A percentile compares a stretch with the other conserved stretches of the same genome.
Evolutionary conservation across 768 basidiomycete species (phyloP).

Genomic region (Russula compacta): DNA sequence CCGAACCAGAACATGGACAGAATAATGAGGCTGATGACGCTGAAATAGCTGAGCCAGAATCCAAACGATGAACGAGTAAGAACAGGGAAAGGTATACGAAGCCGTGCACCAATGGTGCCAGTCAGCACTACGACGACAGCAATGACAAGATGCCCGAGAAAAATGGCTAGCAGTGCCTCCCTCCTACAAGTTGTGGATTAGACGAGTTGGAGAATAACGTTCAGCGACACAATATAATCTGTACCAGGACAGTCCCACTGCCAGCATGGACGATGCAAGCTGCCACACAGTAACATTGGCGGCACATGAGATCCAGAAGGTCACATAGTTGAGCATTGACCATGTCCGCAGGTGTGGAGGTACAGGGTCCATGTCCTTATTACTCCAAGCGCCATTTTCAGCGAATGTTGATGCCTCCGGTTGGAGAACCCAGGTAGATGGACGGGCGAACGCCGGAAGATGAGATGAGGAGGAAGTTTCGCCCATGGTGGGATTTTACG

Average conservation of each 20-base stretch:
- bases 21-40: conserved; percentile 64
- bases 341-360: conserved; percentile 53
- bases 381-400: conserved; percentile 50
- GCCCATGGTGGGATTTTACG: neutral
- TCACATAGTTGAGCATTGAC: conserved; percentile 56
- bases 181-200: conserved; percentile 32
- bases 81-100: conserved; percentile 68
- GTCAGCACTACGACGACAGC: conserved; percentile 66
- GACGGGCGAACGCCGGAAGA: neutral
- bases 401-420: conserved; percentile 48
- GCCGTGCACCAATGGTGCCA: conserved; percentile 66
- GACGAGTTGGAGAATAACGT: neutral
- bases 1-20: conserved; percentile 81
- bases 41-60: conserved; percentile 85
- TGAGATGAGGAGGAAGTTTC: neutral
- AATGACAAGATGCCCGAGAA: conserved; percentile 70
- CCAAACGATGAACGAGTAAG: conserved; percentile 80
- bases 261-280: conserved; percentile 65
- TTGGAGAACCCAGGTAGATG: conserved; percentile 43
- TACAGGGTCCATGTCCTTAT: conserved; percentile 73
- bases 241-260: conserved; percentile 63
- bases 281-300: conserved; percentile 35
- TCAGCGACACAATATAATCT: conserved; percentile 1
- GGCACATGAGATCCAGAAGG: conserved; percentile 41
- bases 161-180: conserved; percentile 60